Evolutionary conservation across 2,329 filamentous ascomycete genomes (phyloP).

Genomic region (Pseudogymnoascus sp.): DNA sequence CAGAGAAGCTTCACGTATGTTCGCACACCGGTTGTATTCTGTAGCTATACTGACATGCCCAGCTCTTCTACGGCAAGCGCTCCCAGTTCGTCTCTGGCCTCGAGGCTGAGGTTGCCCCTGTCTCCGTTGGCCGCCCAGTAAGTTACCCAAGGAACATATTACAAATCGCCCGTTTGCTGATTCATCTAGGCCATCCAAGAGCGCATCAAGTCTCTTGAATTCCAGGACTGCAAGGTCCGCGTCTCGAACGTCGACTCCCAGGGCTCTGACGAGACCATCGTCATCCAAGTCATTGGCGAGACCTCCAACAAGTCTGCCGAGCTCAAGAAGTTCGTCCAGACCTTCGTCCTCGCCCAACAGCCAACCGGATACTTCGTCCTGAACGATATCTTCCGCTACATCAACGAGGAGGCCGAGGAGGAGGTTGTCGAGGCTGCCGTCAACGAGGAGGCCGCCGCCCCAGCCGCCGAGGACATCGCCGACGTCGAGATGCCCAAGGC

Average conservation of each 20-base stretch:
- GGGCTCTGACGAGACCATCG: conserved; percentile 83
- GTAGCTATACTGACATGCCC: conserved; percentile 17
- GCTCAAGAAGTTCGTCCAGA: conserved; percentile 94
- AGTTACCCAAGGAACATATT: conserved; percentile 29
- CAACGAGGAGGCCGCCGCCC: conserved; percentile 21
- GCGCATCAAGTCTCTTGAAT: conserved; percentile 85
- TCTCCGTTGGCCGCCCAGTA: conserved; percentile 83
- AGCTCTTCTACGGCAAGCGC: conserved; percentile 92
- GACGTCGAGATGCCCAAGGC: conserved; percentile 28
- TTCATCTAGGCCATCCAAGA: conserved; percentile 72
- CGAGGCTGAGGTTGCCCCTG: conserved; percentile 80
- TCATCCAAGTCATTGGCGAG: conserved; percentile 97
- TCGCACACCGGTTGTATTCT: not conserved
- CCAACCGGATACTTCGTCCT: conserved; percentile 96
- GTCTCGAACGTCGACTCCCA: conserved; percentile 97
- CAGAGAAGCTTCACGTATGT: conserved; percentile 80
- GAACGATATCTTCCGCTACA: conserved; percentile 95
- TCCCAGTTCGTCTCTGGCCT: conserved; percentile 91
- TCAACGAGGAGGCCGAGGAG: conserved; percentile 76
- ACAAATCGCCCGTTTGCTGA: conserved; percentile 17
- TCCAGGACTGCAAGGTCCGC: conserved; percentile 96
- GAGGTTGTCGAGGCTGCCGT: conserved; percentile 44
- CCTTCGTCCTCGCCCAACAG: conserved; percentile 92
- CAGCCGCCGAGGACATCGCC: conserved; percentile 17
- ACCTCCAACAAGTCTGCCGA: conserved; percentile 89